phyloP scores from a whole-genome alignment of 176 grass and related monocot genomes.

The Panicum miliaceum region DNA sequence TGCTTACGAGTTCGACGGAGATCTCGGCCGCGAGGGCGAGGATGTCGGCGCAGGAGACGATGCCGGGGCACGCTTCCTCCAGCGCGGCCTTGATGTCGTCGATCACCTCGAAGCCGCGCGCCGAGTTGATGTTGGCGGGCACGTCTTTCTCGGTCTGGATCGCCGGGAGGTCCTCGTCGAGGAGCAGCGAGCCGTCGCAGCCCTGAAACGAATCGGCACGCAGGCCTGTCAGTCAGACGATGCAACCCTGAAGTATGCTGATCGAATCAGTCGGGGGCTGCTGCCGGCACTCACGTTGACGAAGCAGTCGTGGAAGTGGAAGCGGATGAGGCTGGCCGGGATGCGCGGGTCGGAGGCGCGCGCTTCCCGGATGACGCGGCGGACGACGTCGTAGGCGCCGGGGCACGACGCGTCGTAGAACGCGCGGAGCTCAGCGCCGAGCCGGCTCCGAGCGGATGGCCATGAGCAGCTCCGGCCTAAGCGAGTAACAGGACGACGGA shows the following conservation, averaged over 20 bases:
- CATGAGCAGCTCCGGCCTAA: not conserved
- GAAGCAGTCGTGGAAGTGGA: slow-evolving; percentile 48
- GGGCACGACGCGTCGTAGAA: slow-evolving; percentile 38
- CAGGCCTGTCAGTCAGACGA: no score
- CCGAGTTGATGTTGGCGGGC: slow-evolving; percentile 9
- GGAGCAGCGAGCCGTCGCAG: not conserved
- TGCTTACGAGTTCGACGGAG: slow-evolving; percentile 14
- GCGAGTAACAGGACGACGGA: not conserved
- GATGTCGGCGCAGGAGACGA: slow-evolving; percentile 39
- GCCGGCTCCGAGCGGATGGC: not conserved
- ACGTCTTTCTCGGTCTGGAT: slow-evolving; percentile 22
- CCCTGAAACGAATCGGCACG: not conserved
- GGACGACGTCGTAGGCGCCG: not conserved
- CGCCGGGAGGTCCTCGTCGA: slow-evolving; percentile 4
- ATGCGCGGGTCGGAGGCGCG: slow-evolving; percentile 37
- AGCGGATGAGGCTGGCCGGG: slow-evolving; percentile 37
- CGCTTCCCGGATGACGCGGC: slow-evolving; percentile 32
- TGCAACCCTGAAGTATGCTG: no score
- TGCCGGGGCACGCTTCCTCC: slow-evolving; percentile 3
- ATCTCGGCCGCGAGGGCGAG: slow-evolving; percentile 13
- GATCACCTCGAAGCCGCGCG: not conserved
- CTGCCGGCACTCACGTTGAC: slow-evolving; percentile 8
- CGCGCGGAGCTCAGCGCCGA: not conserved
- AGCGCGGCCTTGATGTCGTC: slow-evolving; percentile 34
- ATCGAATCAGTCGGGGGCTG: no score